Evolutionary conservation across 768 basidiomycete species (phyloP), one percentile per base, ranked within the genome.

Genomic region (Tylopilus cervinicoccineus): DNA sequence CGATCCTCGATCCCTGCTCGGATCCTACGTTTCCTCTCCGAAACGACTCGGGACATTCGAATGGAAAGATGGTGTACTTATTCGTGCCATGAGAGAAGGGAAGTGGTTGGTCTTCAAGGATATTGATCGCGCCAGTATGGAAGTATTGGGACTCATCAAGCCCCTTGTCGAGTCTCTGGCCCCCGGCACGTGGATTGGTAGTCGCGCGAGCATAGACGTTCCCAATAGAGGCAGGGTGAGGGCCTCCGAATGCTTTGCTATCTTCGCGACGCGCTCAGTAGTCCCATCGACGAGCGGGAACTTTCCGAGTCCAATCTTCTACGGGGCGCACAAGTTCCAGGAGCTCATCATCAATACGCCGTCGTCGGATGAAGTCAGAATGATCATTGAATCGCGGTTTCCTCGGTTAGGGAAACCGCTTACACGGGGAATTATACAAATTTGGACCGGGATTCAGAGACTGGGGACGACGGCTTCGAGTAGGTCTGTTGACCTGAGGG

Each of bases 31-130:
- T 3, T 95, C 95, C 2, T 96, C 95, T 0, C 75, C 86, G 0
- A 81, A 78, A 2, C 78, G 79, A 22, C 84, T 92, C 0, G 95
- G 95, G 6, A 83, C 81, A 2, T 99, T 99, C 58, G 91, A 95
- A 57, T 99, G 94, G 90, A 90, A 87, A 68, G 93, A 97, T 54
- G 96, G 96, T 6, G 85, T 93, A 0, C 74, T 99, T 29, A 84
- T 94, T 10, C 86, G 88, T 32, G 86, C 94, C 1, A 84, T 98
- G 78, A 77, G 81, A 34, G 85, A 90, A 59, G 96, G 96, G 3
- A 80, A 82, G 62, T 97, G 94, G 94, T 74, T 98, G 3, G 82
- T 98, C 10, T 78, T 99, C 38, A 84, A 96, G 62, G 92, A 97
- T 61, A 80, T 97, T 34, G 96, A 99, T 66, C 79, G 84, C 39